Base-by-base conservation (phyloP, 352 stramenopile genomes). In the Globisporangium echinulatum region DNA sequence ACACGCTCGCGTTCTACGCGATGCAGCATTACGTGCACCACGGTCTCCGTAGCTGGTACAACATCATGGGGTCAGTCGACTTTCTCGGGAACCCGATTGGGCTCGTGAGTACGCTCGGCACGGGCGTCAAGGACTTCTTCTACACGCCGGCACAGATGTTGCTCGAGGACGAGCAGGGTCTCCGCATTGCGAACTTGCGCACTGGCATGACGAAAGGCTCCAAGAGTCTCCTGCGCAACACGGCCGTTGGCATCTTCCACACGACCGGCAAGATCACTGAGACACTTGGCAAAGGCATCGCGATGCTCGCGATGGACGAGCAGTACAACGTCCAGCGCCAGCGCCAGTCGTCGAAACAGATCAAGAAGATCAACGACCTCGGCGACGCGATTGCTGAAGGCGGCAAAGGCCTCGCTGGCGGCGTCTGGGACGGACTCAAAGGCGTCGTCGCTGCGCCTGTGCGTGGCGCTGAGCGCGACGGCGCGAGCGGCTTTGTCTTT, bases 51-150 rank as follows among this genome's bases (percentile, higher is more conserved):
- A 92, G 78, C 69, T 93, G 85, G 78, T 92, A 92, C 69, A 88
- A 78, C 44, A 94, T 97, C 49, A 82, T 97, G 46, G 88, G 88
- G 3, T 96, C 90, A 3, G 79, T 97, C 1, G 89, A 94, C 46
- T 89, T 97, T 37, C 62, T 97, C 47, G 91, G 91, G 40, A 96
- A 96, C 54, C 91, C 91, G 1, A 90, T 96, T 39, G 89, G 90
- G 2, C 79, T 97, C 14, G 86, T 97, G 49, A 94, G 82, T 52
- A 94, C 87, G 4, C 64, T 97, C 7, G 88, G 88, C 39, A 86
- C 89, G 0, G 92, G 92, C 36, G 89, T 98, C 6, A 93, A 94
- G 47, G 92, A 97, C 59, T 98, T 98, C 70, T 98, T 98, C 62
- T 97, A 97, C 68, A 96, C 96, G 33, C 92, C 92, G 15, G 91